Evolutionary conservation across 2,329 filamentous ascomycete species (phyloP).

Genomic region (Cladosporium cucumerinum): DNA sequence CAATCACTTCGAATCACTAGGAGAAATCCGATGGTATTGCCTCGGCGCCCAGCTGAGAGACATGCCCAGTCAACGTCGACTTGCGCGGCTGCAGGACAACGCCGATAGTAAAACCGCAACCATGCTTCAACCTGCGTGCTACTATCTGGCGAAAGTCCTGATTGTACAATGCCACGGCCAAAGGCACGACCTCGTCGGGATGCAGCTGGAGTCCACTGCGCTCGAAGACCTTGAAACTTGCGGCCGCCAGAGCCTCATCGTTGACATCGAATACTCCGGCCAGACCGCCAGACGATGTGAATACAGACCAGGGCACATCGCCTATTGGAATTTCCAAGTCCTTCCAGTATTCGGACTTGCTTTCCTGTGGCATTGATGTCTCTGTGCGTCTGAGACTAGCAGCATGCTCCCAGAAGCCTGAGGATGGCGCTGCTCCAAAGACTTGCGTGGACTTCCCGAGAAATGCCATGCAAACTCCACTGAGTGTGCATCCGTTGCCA

Average conservation of each 20-base stretch:
- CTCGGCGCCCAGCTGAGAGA: background rate
- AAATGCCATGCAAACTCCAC: constrained; percentile 74
- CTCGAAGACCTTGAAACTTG: constrained; percentile 77
- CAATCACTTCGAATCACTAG: background rate
- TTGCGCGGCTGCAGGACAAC: constrained; percentile 4
- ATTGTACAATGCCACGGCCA: constrained; percentile 80
- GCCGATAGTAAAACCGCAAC: background rate
- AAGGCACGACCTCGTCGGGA: constrained; percentile 77
- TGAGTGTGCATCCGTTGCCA: constrained; percentile 84
- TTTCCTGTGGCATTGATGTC: background rate
- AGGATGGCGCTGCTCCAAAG: constrained; percentile 79
- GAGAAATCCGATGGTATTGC: background rate
- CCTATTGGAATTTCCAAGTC: constrained; percentile 4
- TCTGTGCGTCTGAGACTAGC: background rate
- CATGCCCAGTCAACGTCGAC: constrained; percentile 1
- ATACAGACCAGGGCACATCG: constrained; percentile 68
- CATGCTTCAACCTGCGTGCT: background rate
- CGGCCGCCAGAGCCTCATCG: constrained; percentile 75
- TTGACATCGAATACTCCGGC: constrained; percentile 67
- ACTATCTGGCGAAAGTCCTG: constrained; percentile 66
- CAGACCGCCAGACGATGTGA: constrained; percentile 69
- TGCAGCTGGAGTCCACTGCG: constrained; percentile 88
- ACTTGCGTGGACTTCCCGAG: constrained; percentile 69
- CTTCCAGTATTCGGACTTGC: background rate
- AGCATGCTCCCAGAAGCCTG: constrained; percentile 5